Percentiles rank a stretch among this genome's conserved stretches.
These are phyloP conservation scores for Coniophora puteana DNA, from an alignment of 1,284 basidiomycete species.

Conservation along the genomic window DNA sequence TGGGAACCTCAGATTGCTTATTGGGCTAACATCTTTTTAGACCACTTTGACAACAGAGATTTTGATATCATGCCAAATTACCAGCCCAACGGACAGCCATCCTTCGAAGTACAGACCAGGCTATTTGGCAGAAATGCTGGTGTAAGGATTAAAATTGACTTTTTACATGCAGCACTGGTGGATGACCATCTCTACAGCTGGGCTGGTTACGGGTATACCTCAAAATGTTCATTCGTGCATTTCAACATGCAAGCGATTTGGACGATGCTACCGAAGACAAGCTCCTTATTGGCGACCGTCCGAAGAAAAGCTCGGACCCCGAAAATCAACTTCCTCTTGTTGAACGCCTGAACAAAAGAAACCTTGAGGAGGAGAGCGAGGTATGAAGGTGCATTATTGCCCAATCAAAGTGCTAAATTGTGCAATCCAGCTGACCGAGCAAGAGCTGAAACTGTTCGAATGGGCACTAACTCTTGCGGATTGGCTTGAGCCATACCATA, in stretches of 20 bases:
- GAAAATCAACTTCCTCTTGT: constrained; percentile 48
- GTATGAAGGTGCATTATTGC: constrained; percentile 33
- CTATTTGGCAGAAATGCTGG: constrained; percentile 60
- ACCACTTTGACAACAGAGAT: constrained; percentile 81
- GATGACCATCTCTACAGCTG: constrained; percentile 33
- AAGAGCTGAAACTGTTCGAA: constrained; percentile 54
- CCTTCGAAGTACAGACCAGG: constrained; percentile 63
- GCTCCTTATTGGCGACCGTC: constrained; percentile 72
- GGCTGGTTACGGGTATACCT: constrained; percentile 71
- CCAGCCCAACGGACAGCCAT: constrained; percentile 51
- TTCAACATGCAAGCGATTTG: constrained; percentile 73
- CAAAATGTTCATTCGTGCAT: constrained; percentile 70
- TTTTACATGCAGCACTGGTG: neutral
- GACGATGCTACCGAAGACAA: constrained; percentile 76
- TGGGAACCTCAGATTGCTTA: constrained; percentile 13
- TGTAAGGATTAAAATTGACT: constrained; percentile 35
- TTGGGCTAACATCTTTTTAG: constrained; percentile 29
- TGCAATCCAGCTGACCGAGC: constrained; percentile 51
- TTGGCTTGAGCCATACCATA: constrained; percentile 75
- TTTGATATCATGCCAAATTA: constrained; percentile 74
- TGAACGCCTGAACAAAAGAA: constrained; percentile 50
- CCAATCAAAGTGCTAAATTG: constrained; percentile 5
- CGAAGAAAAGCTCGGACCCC: constrained; percentile 54
- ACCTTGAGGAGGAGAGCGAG: constrained; percentile 52
- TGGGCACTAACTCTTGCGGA: constrained; percentile 58